Conservation (phyloP, 106 monocot species). For the Alisma plantagoaquatica region DNA sequence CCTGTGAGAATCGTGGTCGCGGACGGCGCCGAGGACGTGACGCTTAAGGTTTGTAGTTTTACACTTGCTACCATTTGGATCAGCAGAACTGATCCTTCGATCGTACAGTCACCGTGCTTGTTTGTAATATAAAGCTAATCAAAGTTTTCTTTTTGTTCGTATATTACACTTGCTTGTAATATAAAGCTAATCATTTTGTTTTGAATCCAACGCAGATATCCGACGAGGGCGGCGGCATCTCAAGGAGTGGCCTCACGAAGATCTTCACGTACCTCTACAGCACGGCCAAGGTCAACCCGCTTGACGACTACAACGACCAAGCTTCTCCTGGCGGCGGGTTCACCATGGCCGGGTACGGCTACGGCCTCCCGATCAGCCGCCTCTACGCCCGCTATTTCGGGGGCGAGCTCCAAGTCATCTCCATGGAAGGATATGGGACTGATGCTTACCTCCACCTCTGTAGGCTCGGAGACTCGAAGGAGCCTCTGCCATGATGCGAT, state of each 20-base stretch:
- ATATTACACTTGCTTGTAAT: too few relatives aligned
- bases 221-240: constrained; percentile 99
- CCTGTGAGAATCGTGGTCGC: constrained; percentile 92
- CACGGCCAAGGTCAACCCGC: constrained; percentile 74
- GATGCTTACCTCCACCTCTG: constrained; percentile 98
- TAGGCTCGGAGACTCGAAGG: constrained; percentile 90
- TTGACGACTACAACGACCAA: constrained; percentile 52
- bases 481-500: constrained; percentile 55
- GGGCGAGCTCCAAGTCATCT: constrained; percentile 92
- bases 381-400: constrained; percentile 99
- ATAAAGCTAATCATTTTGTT: too few relatives aligned
- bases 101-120: too few relatives aligned
- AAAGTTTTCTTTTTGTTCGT: too few relatives aligned
- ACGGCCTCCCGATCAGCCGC: constrained; percentile 92
- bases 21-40: constrained; percentile 95
- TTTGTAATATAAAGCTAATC: too few relatives aligned
- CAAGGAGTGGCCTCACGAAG: constrained; percentile 86
- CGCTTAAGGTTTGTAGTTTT: constrained; percentile 65
- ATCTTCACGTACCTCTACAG: constrained; percentile 96
- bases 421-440: constrained; percentile 99
- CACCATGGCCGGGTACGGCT: constrained; percentile 97
- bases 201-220: constrained; percentile 83
- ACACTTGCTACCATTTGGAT: too few relatives aligned
- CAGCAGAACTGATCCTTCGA: too few relatives aligned
- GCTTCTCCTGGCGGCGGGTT: constrained; percentile 26